Base-by-base conservation (phyloP, 495 filamentous ascomycete genomes). In the Xylaria venustula region DNA sequence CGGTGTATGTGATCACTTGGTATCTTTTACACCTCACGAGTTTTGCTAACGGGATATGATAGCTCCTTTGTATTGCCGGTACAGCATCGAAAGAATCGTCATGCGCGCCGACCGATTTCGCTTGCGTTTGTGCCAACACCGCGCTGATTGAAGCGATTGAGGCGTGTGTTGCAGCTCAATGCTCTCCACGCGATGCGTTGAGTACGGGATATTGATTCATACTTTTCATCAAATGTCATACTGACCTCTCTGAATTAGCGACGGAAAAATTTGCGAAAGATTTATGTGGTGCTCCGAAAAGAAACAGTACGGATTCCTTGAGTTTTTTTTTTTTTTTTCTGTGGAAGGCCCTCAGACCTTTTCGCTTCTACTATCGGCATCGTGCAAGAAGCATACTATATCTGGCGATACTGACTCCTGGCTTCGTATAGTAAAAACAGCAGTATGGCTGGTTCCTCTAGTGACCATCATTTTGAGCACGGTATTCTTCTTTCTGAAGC, bases 41-140 rank as follows among this genome's bases (percentile, higher is more conserved):
- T 44, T 25, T 15, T 58, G n/a, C 42, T 50, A 45, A 37, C 57
- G 26, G 17, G 5, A 9, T 34, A 37, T 17, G 9, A 23, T 28
- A 70, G 67, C 25, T 68, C 1, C n/a, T 50, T 34, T 72, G 70
- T 58, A 62, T 72, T 8, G 44, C 48, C 26, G 9, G n/a, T 7
- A 61, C 63, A 20, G 45, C 68, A 26, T 28, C 30, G 5, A 11
- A 54, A 41, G 69, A 66, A n/a, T 71, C 73, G 23, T 47, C 61
- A 23, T 77, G 74, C 40, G 14, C 57, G 2, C 7, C 54, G 17
- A 69, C 65, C 26, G 72, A 77, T 60, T 58, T 62, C 20, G 69
- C 71, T 17, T 77, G 74, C 45, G 49, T 73, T 23, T 77, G 74
- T 55, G 59, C 61, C 17, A 71, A 71, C 57, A 57, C 20, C 17